Evolutionary conservation across 2,329 filamentous ascomycete species (phyloP), one percentile per base, ranked within the genome.

Genomic region (Bretziella fagacearum): DNA sequence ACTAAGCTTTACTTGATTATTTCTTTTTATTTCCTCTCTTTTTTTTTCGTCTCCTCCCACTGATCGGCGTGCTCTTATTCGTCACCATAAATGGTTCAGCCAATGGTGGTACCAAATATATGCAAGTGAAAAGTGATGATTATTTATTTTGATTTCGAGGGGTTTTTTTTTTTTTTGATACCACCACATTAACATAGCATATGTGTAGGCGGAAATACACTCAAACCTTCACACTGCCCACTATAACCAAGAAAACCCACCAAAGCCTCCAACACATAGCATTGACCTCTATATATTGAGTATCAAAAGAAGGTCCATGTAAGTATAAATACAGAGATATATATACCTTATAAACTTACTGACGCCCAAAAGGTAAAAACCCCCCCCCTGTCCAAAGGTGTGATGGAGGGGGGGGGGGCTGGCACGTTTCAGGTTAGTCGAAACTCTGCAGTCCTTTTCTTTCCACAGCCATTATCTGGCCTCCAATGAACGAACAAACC

Each of bases 361-460:
- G 20, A 20, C 18, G 35, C 17, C 35, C 18, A 22, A 13, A 10
- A 2, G 35, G n/a, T 22, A 23, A 20, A 20, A 39, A 39, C 35
- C 35, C 35, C n/a, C n/a, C n/a, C n/a, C n/a, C n/a, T 39, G 40
- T 20, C 18, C 25, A 17, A 30, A 17, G 40, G 23, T 11, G 30
- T 25, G 33, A 25, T 3, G 39, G 33, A 17, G 17, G 23, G n/a
- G 39, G 23, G 20, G 23, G 43, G 20, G 27, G 39, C 7, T 43
- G 46, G 46, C 46, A 42, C 25, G 46, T 48, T 48, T 48, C 46
- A 48, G 46, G 46, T 48, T 48, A 29, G 46, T 43, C 46, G 46
- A 43, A 48, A 48, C 46, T 47, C 46, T 30, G 30, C 29, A 43
- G 39, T 39, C 44, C 44, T 39, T 39, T 46, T 46, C 27, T 13